phyloP scores from a whole-genome alignment of 306 rosid species.

The Alnus rubra region DNA sequence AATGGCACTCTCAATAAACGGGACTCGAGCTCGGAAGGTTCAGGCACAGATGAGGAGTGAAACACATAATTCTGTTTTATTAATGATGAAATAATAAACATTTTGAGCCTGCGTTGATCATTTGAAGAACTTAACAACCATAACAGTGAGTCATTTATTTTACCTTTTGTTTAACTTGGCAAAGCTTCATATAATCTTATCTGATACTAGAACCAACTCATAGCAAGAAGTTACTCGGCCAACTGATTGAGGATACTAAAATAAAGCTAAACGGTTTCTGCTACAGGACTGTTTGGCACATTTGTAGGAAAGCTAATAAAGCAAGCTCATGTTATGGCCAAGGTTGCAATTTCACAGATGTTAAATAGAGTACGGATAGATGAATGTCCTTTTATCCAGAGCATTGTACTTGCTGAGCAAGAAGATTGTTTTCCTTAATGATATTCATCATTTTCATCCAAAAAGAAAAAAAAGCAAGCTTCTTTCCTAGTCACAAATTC shows the following conservation, averaged over 20 bases:
- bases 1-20: slow-evolving; percentile 36
- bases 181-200: not conserved
- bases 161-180: not conserved
- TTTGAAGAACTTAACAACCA: slow-evolving; percentile 27
- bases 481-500: too few relatives aligned
- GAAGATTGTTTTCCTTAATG: too few relatives aligned
- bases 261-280: too few relatives aligned
- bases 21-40: slow-evolving; percentile 36
- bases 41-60: slow-evolving; percentile 53
- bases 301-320: too few relatives aligned
- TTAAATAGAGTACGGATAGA: too few relatives aligned
- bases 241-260: too few relatives aligned
- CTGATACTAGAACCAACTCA: not conserved
- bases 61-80: not conserved
- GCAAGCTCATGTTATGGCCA: too few relatives aligned
- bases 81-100: slow-evolving; percentile 8
- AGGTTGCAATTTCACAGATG: too few relatives aligned
- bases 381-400: too few relatives aligned
- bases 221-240: not conserved
- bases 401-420: too few relatives aligned
- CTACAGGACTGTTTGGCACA: too few relatives aligned
- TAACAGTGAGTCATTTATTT: slow-evolving; percentile 8
- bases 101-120: slow-evolving; percentile 4
- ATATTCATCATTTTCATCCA: not conserved
- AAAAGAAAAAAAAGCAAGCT: too few relatives aligned